Conservation (phyloP, 345 rosid species). For the Cardamine chenopodiifolia region DNA sequence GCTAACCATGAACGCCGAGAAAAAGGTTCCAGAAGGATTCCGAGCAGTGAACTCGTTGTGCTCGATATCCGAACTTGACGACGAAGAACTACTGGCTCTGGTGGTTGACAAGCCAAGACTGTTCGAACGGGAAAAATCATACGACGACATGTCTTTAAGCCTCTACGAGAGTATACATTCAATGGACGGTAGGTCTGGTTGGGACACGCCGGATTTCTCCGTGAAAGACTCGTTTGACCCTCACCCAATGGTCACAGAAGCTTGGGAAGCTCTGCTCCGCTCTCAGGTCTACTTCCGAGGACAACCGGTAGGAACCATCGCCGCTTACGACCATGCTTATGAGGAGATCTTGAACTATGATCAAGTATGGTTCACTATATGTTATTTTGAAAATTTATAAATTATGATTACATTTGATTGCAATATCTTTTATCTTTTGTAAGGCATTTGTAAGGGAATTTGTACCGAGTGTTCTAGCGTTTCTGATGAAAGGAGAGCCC, state of each 20-base stretch:
- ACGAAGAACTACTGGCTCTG: slow-evolving; percentile 60
- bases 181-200: slow-evolving; percentile 40
- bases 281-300: slow-evolving; percentile 71
- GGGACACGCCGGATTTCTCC: slow-evolving; percentile 62
- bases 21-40: slow-evolving; percentile 39
- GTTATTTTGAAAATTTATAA: background rate
- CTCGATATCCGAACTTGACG: slow-evolving; percentile 67
- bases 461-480: slow-evolving; percentile 84
- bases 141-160: slow-evolving; percentile 83
- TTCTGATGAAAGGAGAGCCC: slow-evolving; percentile 77
- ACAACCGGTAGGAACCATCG: slow-evolving; percentile 85
- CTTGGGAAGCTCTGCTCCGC: slow-evolving; percentile 80
- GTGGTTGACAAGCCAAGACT: slow-evolving; percentile 71
- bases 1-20: background rate
- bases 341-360: slow-evolving; percentile 93
- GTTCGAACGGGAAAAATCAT: slow-evolving; percentile 80
- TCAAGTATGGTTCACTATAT: slow-evolving; percentile 55
- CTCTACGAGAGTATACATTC: slow-evolving; percentile 56
- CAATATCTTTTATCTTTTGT: background rate
- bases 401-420: background rate
- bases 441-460: slow-evolving; percentile 83
- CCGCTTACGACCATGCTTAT: slow-evolving; percentile 82
- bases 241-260: slow-evolving; percentile 84
- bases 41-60: slow-evolving; percentile 69
- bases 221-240: slow-evolving; percentile 74